These are phyloP conservation scores for Pythium catenulatum DNA, from an alignment of 352 stramenopile species.

Conservation along the genomic window DNA sequence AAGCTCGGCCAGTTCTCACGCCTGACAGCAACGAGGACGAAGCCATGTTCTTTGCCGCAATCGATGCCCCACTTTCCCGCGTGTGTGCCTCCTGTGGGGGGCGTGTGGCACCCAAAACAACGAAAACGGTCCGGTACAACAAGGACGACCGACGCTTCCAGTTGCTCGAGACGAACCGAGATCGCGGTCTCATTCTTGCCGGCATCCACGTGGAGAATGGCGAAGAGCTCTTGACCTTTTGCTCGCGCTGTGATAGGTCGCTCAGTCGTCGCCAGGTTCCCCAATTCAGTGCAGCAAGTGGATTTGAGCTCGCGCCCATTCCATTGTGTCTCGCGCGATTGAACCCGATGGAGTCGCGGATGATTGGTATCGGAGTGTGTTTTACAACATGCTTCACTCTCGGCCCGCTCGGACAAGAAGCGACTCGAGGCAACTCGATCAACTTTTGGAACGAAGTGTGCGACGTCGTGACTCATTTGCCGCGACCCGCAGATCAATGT, in stretches of 20 bases:
- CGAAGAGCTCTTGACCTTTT: not conserved
- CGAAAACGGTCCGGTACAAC: not conserved
- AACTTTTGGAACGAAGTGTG: constrained; percentile 33
- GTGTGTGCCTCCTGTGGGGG: constrained; percentile 6
- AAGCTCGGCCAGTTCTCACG: too few relatives aligned
- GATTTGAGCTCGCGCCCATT: not conserved
- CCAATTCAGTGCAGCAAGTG: constrained; percentile 9
- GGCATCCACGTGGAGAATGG: not conserved
- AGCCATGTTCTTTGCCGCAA: not conserved
- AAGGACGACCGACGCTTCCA: not conserved
- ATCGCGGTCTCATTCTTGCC: not conserved
- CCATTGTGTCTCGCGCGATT: not conserved
- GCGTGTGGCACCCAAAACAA: not conserved
- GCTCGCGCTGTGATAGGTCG: not conserved
- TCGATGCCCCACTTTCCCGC: not conserved
- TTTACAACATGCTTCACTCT: constrained; percentile 14
- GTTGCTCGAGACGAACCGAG: not conserved
- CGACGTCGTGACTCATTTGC: not conserved
- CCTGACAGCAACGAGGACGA: not conserved
- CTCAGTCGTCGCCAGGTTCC: not conserved
- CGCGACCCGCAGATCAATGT: not conserved
- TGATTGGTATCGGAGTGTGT: constrained; percentile 16
- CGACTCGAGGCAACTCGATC: constrained; percentile 11
- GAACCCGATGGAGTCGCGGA: constrained; percentile 12
- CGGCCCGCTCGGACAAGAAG: not conserved